Base-by-base conservation (phyloP, 192 early-diverging fungal genomes). In the Linderina pennispora region DNA sequence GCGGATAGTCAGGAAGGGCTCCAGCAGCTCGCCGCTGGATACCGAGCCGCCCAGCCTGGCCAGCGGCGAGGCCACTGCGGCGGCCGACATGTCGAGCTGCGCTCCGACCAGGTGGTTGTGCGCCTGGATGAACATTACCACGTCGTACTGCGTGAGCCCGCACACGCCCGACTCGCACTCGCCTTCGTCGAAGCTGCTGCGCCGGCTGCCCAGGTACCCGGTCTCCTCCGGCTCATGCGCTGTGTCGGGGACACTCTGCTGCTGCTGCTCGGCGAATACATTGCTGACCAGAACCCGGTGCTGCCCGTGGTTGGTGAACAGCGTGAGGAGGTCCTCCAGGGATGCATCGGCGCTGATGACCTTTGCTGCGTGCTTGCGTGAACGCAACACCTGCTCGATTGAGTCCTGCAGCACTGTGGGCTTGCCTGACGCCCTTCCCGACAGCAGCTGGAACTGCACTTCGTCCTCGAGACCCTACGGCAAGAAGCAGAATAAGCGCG, bases 81-180 rank as follows among this genome's bases (percentile, higher is more conserved):
- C 39, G 8, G 46, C 49, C 14, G 55, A 28, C 14, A 26, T 39
- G 14, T 53, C 48, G 23, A 71, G 45, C 10, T 48, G 36, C 31
- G 49, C 36, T 5, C 65, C 55, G 11, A 75, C 45, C 40, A 61
- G 43, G 49, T 63, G 65, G 50, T 75, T 68, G 61, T 75, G 53
- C 45, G 65, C 61, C 65, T 68, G 61, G 33, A 75, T 58, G 19
- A 68, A 75, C 9, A 61, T 62, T 19, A 75, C 50, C 0, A 75
- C 55, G 16, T 75, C 73, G 47, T 62, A 56, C 28, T 70, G 73
- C 21, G 73, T 66, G 45, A 75, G 54, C 2, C 69, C 63, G 31
- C 61, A 64, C 26, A 65, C 33, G 7, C 19, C 58, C 7, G 21
- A 45, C 8, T 35, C 4, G 22, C 40, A 21, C 0, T 37, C 60